Conservation (phyloP, 192 early-diverging fungal species). For the Entomortierella beljakovae region DNA sequence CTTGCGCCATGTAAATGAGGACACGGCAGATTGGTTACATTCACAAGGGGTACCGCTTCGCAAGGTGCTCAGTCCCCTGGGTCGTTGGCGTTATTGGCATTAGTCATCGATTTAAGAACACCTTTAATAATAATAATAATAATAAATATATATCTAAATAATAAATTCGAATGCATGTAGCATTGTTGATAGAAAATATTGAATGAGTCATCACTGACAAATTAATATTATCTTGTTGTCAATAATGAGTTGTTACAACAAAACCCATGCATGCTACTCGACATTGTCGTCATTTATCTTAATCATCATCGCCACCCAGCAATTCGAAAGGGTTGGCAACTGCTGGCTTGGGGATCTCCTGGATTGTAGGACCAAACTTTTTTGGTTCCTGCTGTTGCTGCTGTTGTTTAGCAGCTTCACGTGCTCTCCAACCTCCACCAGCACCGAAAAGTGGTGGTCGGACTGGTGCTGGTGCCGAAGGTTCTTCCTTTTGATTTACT, state of each 20-base stretch:
- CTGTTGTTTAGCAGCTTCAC: slow-evolving; percentile 42
- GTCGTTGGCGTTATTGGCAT: slow-evolving; percentile 44
- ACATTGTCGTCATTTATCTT: slow-evolving; percentile 2
- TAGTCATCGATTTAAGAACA: not conserved
- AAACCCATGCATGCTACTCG: not conserved
- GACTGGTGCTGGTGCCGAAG: slow-evolving; percentile 36
- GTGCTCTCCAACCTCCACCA: slow-evolving; percentile 49
- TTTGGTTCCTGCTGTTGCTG: slow-evolving; percentile 43
- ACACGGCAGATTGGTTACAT: slow-evolving; percentile 36
- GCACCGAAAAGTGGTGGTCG: slow-evolving; percentile 52
- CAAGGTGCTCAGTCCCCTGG: slow-evolving; percentile 27
- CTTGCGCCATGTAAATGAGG: slow-evolving; percentile 26
- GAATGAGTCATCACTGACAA: too few species aligned
- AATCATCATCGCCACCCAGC: slow-evolving; percentile 20
- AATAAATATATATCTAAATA: not conserved
- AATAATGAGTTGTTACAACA: too few species aligned
- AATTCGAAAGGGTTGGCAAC: slow-evolving; percentile 49
- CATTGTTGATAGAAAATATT: too few species aligned
- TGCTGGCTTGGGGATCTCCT: slow-evolving; percentile 40
- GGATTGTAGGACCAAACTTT: slow-evolving; percentile 51
- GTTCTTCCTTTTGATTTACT: slow-evolving; percentile 40
- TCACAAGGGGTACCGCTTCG: slow-evolving; percentile 41
- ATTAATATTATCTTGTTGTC: too few species aligned
- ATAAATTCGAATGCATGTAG: not conserved
- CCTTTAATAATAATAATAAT: not conserved